phyloP scores from a whole-genome alignment of 768 basidiomycete genomes.

The Terana coerulea region DNA sequence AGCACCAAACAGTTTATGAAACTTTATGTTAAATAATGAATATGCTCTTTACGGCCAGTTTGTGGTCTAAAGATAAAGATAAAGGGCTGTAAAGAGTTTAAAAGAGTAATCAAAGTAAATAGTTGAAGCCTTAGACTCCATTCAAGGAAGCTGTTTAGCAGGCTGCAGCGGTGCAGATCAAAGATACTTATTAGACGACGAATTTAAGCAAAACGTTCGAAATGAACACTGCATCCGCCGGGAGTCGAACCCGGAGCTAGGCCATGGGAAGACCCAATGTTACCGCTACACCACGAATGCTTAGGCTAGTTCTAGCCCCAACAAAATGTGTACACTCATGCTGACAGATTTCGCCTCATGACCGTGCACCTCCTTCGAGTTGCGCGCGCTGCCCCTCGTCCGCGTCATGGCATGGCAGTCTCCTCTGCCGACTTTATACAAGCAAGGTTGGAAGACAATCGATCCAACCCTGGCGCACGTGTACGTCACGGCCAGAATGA shows the following conservation, averaged over 20 bases:
- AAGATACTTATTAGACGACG: too few relatives aligned
- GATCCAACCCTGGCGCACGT: background rate
- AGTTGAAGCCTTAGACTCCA: too few relatives aligned
- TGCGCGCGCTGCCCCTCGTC: background rate
- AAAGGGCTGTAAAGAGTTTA: too few relatives aligned
- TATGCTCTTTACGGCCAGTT: too few relatives aligned
- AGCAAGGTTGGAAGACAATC: background rate
- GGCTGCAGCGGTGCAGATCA: too few relatives aligned
- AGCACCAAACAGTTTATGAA: too few relatives aligned
- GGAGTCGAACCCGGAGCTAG: conserved; percentile 62
- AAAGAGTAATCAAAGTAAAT: too few relatives aligned
- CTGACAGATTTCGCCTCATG: background rate
- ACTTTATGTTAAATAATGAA: too few relatives aligned
- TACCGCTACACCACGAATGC: conserved; percentile 70
- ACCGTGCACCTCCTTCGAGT: background rate
- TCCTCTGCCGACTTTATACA: background rate
- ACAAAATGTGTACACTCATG: background rate
- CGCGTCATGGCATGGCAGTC: background rate
- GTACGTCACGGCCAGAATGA: background rate
- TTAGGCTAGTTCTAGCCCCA: background rate
- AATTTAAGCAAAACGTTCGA: background rate
- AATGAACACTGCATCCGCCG: conserved; percentile 39
- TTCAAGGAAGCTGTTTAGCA: too few relatives aligned
- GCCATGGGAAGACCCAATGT: conserved; percentile 86
- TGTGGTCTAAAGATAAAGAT: too few relatives aligned